These are phyloP conservation scores for Ophiostoma ips DNA, from an alignment of 2,329 filamentous ascomycete genomes.

Conservation along the genomic window DNA sequence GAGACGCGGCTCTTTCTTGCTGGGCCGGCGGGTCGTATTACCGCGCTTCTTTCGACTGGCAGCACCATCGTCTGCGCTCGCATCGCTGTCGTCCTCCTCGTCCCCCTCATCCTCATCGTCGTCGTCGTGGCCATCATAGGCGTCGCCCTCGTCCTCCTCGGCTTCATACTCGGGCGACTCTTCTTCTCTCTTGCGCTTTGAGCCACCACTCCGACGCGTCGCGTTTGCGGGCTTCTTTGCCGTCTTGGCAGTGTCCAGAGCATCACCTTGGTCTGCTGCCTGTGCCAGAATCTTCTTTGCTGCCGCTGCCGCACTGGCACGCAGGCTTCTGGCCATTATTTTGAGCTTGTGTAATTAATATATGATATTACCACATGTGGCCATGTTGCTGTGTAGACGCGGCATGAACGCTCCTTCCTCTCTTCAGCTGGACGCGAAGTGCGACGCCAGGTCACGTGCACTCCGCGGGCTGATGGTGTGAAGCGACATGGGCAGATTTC, in stretches of 20 bases:
- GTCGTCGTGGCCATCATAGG: neutral
- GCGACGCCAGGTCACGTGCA: slow-evolving; percentile 7
- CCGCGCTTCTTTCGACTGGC: neutral
- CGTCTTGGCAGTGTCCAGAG: neutral
- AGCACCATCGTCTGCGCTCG: neutral
- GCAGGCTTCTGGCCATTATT: slow-evolving; percentile 4
- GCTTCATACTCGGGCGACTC: neutral
- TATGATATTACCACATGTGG: neutral
- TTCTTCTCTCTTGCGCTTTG: slow-evolving; percentile 1
- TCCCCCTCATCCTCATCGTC: neutral
- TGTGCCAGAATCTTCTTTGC: slow-evolving; percentile 5
- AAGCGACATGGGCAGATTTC: no score
- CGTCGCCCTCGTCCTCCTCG: neutral
- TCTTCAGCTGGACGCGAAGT: neutral
- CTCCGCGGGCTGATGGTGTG: no score
- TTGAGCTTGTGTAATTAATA: neutral
- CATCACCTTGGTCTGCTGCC: neutral
- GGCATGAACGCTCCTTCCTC: neutral
- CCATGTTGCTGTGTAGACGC: neutral
- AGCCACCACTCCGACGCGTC: neutral
- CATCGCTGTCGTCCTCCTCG: neutral
- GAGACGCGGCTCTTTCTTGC: neutral
- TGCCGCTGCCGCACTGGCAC: slow-evolving; percentile 10
- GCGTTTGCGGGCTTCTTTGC: neutral
- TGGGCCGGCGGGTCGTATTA: neutral